Conservation (phyloP, 208 protist species). For the Vickermania spadyakhi region DNA sequence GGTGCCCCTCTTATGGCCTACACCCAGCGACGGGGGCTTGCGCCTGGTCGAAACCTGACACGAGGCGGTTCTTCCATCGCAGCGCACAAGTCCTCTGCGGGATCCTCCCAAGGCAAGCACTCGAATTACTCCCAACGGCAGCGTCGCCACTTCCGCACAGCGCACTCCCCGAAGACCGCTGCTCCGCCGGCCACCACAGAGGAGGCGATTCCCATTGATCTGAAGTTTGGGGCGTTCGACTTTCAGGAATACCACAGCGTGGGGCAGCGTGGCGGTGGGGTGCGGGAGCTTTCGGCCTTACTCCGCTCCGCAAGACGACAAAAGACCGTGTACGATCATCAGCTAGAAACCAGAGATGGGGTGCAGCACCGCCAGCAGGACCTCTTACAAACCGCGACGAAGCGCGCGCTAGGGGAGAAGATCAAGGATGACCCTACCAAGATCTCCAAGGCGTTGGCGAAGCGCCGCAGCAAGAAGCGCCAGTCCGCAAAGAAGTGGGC, state of each 20-base stretch:
- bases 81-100: slow-evolving; percentile 6
- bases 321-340: slow-evolving; percentile 17
- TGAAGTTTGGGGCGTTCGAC: slow-evolving; percentile 77
- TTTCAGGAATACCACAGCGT: slow-evolving; percentile 62
- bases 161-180: slow-evolving; percentile 11
- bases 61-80: too few species aligned
- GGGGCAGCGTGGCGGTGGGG: slow-evolving; percentile 62
- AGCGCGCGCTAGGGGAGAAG: slow-evolving; percentile 44
- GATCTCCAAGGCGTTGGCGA: slow-evolving; percentile 54
- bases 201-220: slow-evolving; percentile 34
- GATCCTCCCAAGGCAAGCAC: slow-evolving; percentile 7
- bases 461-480: slow-evolving; percentile 68
- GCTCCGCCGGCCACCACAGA: not conserved
- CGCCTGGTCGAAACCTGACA: too few species aligned
- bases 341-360: slow-evolving; percentile 31
- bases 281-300: slow-evolving; percentile 51
- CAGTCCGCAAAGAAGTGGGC: slow-evolving; percentile 74
- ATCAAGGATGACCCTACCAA: slow-evolving; percentile 66
- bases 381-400: slow-evolving; percentile 42
- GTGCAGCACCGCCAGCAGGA: slow-evolving; percentile 38
- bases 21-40: too few species aligned
- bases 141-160: slow-evolving; percentile 3
- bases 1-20: too few species aligned
- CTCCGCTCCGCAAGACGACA: slow-evolving; percentile 38
- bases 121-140: not conserved